Evolutionary conservation across 116 monocot genomes (phyloP).

Genomic region (Trichopus zeylanicus): DNA sequence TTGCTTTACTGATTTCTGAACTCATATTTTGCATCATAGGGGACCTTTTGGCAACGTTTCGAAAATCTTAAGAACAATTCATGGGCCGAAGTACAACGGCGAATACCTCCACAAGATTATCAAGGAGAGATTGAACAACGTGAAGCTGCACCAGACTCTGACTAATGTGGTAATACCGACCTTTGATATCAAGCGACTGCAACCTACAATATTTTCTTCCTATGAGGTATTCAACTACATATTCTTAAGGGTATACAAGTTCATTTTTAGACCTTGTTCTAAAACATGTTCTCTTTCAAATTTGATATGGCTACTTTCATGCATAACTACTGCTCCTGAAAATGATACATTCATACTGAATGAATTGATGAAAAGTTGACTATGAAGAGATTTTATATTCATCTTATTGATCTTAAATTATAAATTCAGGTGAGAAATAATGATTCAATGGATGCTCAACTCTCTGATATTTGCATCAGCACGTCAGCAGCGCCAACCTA

Average conservation of each 20-base stretch:
- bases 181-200: conserved; percentile 35
- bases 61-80: background rate
- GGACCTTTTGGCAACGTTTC: background rate
- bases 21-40: background rate
- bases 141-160: conserved; percentile 12
- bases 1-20: background rate
- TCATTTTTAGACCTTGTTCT: too few relatives aligned
- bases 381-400: background rate
- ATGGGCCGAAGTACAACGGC: conserved; percentile 31
- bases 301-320: too few relatives aligned
- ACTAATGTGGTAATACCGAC: conserved; percentile 28
- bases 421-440: background rate
- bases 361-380: too few relatives aligned
- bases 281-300: background rate
- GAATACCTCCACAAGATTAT: conserved; percentile 19
- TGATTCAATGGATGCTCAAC: conserved; percentile 10
- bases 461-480: conserved; percentile 37
- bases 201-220: conserved; percentile 29
- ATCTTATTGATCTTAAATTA: background rate
- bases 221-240: too few relatives aligned
- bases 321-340: too few relatives aligned
- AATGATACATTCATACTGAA: too few relatives aligned
- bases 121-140: conserved; percentile 5
- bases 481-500: conserved; percentile 47
- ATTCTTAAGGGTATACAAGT: too few relatives aligned